A percentile compares a stretch with the other conserved stretches of the same genome.
These are phyloP conservation scores for Cyclotella cryptica DNA, from an alignment of 108 stramenopile genomes.

Conservation along the genomic window DNA sequence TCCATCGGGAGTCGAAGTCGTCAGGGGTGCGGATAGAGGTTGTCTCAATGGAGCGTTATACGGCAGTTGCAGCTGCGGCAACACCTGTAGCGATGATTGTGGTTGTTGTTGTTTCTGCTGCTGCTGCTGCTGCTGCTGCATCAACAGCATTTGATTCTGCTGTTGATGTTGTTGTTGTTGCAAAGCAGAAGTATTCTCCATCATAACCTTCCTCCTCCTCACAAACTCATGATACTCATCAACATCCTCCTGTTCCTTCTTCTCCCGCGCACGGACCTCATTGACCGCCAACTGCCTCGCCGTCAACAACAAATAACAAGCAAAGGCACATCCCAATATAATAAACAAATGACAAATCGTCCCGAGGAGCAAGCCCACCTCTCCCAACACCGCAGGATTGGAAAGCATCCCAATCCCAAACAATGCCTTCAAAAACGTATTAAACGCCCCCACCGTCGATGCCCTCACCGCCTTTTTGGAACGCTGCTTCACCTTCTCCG, in stretches of 20 bases:
- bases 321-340: slow-evolving; percentile 50
- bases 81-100: not conserved
- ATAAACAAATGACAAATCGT: slow-evolving; percentile 55
- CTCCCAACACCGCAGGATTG: slow-evolving; percentile 52
- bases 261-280: slow-evolving; percentile 26
- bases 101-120: not conserved
- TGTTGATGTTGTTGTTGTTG: slow-evolving; percentile 7
- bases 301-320: slow-evolving; percentile 51
- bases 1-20: not conserved
- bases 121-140: not conserved
- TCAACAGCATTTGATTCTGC: slow-evolving; percentile 5
- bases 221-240: slow-evolving; percentile 20
- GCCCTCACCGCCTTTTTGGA: slow-evolving; percentile 37
- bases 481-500: slow-evolving; percentile 30
- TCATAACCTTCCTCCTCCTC: slow-evolving; percentile 9
- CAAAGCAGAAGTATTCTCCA: not conserved
- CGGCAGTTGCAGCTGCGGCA: too few species aligned
- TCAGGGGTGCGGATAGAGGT: not conserved
- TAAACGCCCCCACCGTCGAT: slow-evolving; percentile 53
- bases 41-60: not conserved
- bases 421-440: slow-evolving; percentile 53
- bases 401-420: slow-evolving; percentile 57
- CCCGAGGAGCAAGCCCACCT: slow-evolving; percentile 52
- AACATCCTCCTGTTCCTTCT: slow-evolving; percentile 18
- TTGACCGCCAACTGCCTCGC: slow-evolving; percentile 47